phyloP scores from a whole-genome alignment of 1,139 yeast genomes.

The Pichia sp. region DNA sequence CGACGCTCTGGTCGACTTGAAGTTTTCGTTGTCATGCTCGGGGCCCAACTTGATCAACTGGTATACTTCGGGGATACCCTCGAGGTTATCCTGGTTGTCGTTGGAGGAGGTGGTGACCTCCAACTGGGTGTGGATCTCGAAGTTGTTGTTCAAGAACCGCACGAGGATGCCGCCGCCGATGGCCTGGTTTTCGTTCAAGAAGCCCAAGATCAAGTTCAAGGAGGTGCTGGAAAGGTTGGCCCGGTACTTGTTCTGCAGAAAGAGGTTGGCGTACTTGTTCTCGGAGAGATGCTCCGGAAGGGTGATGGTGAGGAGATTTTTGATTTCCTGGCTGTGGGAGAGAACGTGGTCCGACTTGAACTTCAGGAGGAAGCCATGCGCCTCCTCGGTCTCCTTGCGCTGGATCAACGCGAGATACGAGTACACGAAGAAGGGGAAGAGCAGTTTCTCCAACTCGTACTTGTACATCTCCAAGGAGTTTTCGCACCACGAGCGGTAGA shows the following conservation, averaged over 20 bases:
- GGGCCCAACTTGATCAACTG: constrained; percentile 27
- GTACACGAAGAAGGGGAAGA: constrained; percentile 89
- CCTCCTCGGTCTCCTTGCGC: constrained; percentile 55
- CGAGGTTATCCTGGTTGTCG: constrained; percentile 26
- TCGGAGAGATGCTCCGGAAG: constrained; percentile 78
- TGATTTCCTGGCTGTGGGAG: constrained; percentile 75
- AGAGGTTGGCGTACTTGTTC: constrained; percentile 75
- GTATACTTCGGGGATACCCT: constrained; percentile 35
- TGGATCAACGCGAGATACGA: constrained; percentile 74
- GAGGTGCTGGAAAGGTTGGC: constrained; percentile 80
- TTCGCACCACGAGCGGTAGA: constrained; percentile 86
- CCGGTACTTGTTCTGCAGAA: constrained; percentile 67
- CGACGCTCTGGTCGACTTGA: constrained; percentile 15
- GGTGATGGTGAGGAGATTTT: constrained; percentile 66
- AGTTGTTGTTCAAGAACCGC: constrained; percentile 78
- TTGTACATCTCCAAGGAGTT: constrained; percentile 87
- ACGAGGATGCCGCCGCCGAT: constrained; percentile 88
- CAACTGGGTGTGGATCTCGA: constrained; percentile 60
- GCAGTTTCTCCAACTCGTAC: constrained; percentile 76
- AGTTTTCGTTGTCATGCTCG: constrained; percentile 20
- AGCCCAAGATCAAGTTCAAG: constrained; percentile 76
- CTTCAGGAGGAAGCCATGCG: constrained; percentile 70
- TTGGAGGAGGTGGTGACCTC: constrained; percentile 35
- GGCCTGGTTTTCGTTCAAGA: constrained; percentile 86
- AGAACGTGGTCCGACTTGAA: constrained; percentile 70